Evolutionary conservation across 495 filamentous ascomycete genomes (phyloP).

Genomic region (Penicillium alfredii): DNA sequence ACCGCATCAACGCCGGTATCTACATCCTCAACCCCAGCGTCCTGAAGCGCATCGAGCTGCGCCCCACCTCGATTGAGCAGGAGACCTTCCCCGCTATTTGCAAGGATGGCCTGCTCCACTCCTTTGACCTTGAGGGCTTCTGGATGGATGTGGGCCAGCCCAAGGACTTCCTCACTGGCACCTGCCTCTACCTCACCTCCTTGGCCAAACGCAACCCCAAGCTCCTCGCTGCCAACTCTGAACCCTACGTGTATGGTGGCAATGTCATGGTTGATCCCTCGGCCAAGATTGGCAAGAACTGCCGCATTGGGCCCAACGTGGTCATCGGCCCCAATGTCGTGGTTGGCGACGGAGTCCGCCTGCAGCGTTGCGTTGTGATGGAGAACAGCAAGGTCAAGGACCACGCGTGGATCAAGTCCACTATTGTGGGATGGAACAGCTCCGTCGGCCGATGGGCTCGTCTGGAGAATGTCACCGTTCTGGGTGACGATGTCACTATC

Average conservation of each 20-base stretch:
- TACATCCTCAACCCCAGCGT: conserved; percentile 97
- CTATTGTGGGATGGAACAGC: conserved; percentile 99
- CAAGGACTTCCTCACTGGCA: conserved; percentile 96
- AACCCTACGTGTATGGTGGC: conserved; percentile 84
- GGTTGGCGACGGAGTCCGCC: conserved; percentile 87
- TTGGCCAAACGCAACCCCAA: conserved; percentile 90
- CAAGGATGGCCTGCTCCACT: conserved; percentile 88
- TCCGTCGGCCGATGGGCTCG: conserved; percentile 92
- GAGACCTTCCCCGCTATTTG: conserved; percentile 97
- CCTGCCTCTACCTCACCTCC: conserved; percentile 92
- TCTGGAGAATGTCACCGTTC: conserved; percentile 93
- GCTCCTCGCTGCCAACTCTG: conserved; percentile 65
- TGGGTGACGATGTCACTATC: conserved; percentile 98
- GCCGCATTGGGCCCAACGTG: conserved; percentile 96
- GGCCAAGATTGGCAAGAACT: conserved; percentile 97
- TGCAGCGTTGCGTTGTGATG: conserved; percentile 91
- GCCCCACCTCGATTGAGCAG: conserved; percentile 98
- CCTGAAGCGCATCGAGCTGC: conserved; percentile 85
- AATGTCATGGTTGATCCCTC: conserved; percentile 96
- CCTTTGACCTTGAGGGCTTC: conserved; percentile 96
- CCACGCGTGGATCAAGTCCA: conserved; percentile 98
- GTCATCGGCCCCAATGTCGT: conserved; percentile 94
- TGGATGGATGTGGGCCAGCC: conserved; percentile 99
- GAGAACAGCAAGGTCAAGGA: conserved; percentile 93
- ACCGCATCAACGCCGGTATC: conserved; percentile 98